Percentiles rank a stretch among this genome's conserved stretches.
Evolutionary conservation across 352 stramenopile species (phyloP).

Genomic region (Pythium sukuiense): DNA sequence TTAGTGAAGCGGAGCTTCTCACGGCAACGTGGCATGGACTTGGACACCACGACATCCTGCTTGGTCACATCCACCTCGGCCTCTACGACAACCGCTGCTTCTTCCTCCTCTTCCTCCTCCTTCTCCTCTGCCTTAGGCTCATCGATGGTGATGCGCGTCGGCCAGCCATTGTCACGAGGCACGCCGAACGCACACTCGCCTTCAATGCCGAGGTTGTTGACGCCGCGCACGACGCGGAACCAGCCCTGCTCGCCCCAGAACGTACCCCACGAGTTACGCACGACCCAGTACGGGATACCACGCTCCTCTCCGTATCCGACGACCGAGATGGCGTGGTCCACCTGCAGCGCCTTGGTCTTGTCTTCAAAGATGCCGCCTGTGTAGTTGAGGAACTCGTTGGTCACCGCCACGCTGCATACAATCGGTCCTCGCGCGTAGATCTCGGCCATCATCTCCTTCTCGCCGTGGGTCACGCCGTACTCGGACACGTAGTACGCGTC

Average conservation of each 20-base stretch:
- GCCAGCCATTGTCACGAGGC: constrained; percentile 78
- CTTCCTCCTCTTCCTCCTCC: no score
- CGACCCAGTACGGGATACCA: constrained; percentile 92
- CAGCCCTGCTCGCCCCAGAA: constrained; percentile 96
- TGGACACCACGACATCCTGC: constrained; percentile 16
- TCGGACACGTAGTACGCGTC: constrained; percentile 96
- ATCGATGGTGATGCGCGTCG: constrained; percentile 40
- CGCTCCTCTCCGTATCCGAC: constrained; percentile 94
- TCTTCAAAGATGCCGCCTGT: constrained; percentile 92
- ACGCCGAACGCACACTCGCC: constrained; percentile 92
- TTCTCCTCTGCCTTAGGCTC: constrained; percentile 22
- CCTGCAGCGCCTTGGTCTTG: constrained; percentile 74
- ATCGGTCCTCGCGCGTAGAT: constrained; percentile 95
- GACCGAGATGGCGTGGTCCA: constrained; percentile 94
- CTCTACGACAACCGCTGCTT: constrained; percentile 21
- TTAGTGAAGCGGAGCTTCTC: constrained; percentile 63
- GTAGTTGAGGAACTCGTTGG: constrained; percentile 89
- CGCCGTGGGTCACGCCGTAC: constrained; percentile 90
- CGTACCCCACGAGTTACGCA: constrained; percentile 95
- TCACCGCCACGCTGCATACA: constrained; percentile 92
- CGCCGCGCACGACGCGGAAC: constrained; percentile 90
- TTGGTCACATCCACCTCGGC: constrained; percentile 18
- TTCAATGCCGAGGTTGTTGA: constrained; percentile 95
- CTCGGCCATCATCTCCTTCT: constrained; percentile 95
- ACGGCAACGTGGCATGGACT: constrained; percentile 47